Percentiles rank a stretch among this genome's conserved stretches.
phyloP scores from a whole-genome alignment of 2,329 filamentous ascomycete genomes.

The Venturia asperata region DNA sequence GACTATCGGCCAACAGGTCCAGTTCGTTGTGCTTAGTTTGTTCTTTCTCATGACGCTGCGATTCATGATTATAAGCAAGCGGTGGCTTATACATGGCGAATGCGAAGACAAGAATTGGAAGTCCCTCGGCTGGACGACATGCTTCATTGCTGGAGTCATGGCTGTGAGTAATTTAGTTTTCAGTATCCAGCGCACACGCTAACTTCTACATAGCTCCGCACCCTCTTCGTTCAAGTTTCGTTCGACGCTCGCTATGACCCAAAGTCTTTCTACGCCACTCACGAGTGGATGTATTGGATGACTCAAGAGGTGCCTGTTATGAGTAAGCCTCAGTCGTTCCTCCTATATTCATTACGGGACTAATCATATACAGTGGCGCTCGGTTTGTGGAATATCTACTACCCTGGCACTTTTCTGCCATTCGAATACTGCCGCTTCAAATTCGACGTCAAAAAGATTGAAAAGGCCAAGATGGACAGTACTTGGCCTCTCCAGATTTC shows the following conservation, averaged over 20 bases:
- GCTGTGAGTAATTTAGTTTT: slow-evolving; percentile 2
- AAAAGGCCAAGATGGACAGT: slow-evolving; percentile 9
- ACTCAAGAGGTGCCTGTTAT: slow-evolving; percentile 13
- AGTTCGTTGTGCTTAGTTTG: neutral
- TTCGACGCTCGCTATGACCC: slow-evolving; percentile 14
- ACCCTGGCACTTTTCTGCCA: slow-evolving; percentile 14
- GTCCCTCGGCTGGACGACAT: slow-evolving; percentile 10
- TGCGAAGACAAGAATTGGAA: slow-evolving; percentile 16
- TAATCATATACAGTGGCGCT: neutral
- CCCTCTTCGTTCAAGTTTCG: slow-evolving; percentile 11
- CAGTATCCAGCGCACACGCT: neutral
- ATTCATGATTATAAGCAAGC: slow-evolving; percentile 18
- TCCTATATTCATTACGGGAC: too few relatives aligned
- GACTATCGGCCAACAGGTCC: neutral
- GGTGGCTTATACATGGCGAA: slow-evolving; percentile 13
- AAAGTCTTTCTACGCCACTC: slow-evolving; percentile 10
- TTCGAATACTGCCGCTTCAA: slow-evolving; percentile 13
- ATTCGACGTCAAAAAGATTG: slow-evolving; percentile 18
- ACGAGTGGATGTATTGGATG: slow-evolving; percentile 18
- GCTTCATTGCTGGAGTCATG: neutral
- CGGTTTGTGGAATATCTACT: slow-evolving; percentile 2
- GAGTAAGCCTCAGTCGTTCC: neutral
- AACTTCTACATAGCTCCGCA: neutral
- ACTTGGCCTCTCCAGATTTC: slow-evolving; percentile 17
- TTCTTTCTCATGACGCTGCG: slow-evolving; percentile 12